Conservation (phyloP, 2,329 filamentous ascomycete genomes). For the Epichloe elymi region DNA sequence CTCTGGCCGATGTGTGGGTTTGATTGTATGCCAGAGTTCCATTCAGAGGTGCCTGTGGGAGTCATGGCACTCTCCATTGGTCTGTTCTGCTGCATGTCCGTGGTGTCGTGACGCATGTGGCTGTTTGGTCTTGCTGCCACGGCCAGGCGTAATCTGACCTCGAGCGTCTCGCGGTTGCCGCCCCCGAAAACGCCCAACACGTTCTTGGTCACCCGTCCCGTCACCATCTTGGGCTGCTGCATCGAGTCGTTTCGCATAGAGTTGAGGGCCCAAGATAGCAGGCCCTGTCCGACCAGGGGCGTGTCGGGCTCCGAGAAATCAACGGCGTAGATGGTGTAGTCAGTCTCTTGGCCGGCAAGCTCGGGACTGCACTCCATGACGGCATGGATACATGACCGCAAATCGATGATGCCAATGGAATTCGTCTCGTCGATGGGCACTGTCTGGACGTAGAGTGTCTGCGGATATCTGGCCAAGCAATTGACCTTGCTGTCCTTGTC, state of each 20-base stretch:
- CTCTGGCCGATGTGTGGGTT: slow-evolving; percentile 41
- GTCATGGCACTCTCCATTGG: slow-evolving; percentile 25
- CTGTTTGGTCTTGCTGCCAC: slow-evolving; percentile 50
- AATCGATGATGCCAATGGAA: slow-evolving; percentile 76
- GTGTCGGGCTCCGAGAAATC: slow-evolving; percentile 93
- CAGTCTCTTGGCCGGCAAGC: slow-evolving; percentile 52
- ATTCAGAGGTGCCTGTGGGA: slow-evolving; percentile 56
- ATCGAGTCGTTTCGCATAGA: slow-evolving; percentile 23
- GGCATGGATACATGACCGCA: slow-evolving; percentile 76
- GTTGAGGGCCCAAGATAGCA: slow-evolving; percentile 73
- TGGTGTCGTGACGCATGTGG: slow-evolving; percentile 13
- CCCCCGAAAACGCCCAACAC: slow-evolving; percentile 71
- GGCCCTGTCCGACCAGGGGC: slow-evolving; percentile 86
- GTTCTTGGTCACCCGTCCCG: slow-evolving; percentile 81
- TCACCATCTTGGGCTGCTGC: slow-evolving; percentile 61
- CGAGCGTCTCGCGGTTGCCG: slow-evolving; percentile 74
- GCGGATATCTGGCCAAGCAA: slow-evolving; percentile 75
- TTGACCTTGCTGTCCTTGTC: slow-evolving; percentile 79
- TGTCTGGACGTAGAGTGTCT: slow-evolving; percentile 67
- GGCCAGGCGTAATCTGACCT: slow-evolving; percentile 81
- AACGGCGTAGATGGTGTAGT: slow-evolving; percentile 95
- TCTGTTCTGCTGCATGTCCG: slow-evolving; percentile 9
- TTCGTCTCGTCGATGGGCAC: slow-evolving; percentile 67
- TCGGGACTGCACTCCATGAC: slow-evolving; percentile 73
- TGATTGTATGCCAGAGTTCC: slow-evolving; percentile 63